Conservation (phyloP, 345 rosid species). For the Populus deltoides region DNA sequence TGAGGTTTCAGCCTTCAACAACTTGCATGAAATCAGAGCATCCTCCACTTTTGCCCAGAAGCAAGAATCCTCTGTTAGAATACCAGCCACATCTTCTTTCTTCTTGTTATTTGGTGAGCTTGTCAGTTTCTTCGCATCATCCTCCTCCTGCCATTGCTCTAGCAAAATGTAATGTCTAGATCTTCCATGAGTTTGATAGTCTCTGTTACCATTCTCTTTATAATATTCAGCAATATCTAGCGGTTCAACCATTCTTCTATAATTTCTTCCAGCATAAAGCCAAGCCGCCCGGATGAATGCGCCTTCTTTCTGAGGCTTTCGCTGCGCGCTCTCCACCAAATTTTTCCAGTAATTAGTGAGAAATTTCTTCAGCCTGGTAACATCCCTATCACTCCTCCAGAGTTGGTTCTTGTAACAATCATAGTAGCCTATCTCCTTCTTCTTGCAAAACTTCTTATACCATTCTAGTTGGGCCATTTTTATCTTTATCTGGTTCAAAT, state of each 20-base stretch:
- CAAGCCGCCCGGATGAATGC: slow-evolving; percentile 24
- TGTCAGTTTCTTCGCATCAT: background rate
- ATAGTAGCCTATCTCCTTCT: slow-evolving; percentile 44
- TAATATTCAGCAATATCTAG: slow-evolving; percentile 71
- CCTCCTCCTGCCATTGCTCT: slow-evolving; percentile 42
- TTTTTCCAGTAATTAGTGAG: slow-evolving; percentile 47
- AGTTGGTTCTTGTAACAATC: slow-evolving; percentile 41
- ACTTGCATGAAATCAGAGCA: slow-evolving; percentile 31
- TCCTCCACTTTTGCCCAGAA: slow-evolving; percentile 86
- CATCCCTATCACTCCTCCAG: background rate
- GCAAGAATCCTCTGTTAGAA: slow-evolving; percentile 58
- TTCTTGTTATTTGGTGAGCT: background rate
- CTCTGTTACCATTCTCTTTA: slow-evolving; percentile 7
- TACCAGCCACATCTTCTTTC: slow-evolving; percentile 25
- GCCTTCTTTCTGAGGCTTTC: slow-evolving; percentile 46
- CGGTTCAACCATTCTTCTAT: slow-evolving; percentile 69
- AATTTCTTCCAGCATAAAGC: slow-evolving; percentile 50
- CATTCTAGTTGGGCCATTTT: slow-evolving; percentile 47
- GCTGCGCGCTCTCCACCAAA: slow-evolving; percentile 45
- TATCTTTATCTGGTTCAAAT: slow-evolving; percentile 39
- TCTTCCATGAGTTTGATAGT: slow-evolving; percentile 44
- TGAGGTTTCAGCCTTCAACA: slow-evolving; percentile 8
- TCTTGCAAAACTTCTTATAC: slow-evolving; percentile 50
- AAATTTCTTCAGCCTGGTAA: slow-evolving; percentile 14
- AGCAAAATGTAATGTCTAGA: slow-evolving; percentile 43